Evolutionary conservation across 2,329 filamentous ascomycete genomes (phyloP), one percentile per base, ranked within the genome.

Genomic region (Paecilomyces sp.): DNA sequence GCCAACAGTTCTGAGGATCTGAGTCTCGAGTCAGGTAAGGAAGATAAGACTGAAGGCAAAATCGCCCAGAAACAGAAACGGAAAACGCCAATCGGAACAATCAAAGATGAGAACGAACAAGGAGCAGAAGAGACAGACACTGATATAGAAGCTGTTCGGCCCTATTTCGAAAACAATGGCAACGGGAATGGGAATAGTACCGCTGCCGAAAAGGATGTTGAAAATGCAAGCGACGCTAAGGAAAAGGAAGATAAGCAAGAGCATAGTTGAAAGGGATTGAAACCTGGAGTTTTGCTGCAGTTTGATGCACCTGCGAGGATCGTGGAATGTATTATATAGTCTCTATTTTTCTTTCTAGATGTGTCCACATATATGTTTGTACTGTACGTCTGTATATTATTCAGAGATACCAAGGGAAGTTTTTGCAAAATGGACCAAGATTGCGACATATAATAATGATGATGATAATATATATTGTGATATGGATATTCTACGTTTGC

Each of bases 1-100:
- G 88, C 90, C 1, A 92, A 86, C 66, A 93, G 89, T 68, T 74
- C 90, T 22, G 71, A 72, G 64, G 63, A 77, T 63, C 50, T 55
- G 28, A 57, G 56, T 8, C 54, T 59, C 22, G 60, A 65, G 57
- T 50, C 58, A 54, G 56, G 63, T 68, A 2, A 61, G 73, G 59
- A 72, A 61, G 55, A 70, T 64, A 50, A 63, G 65, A 9, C 5
- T 3, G 34, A 64, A 64, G 22, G 54, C 3, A 65, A 57, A 34
- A 69, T 61, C 22, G 61, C 55, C 6, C 65, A 68, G 22, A 62
- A 61, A 7, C 62, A 53, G 5, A 68, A 70, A 51, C 68, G 69
- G 18, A 67, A 66, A 6, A 53, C 28, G 2, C 22, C 11, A 53
- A 25, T 22, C 0, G 68, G 67, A 3, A 61, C 64, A 15, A 73